Percentiles rank a stretch among this genome's conserved stretches.
These are phyloP conservation scores for Coemansia sp. DNA, from an alignment of 192 early-diverging fungal species.

Conservation along the genomic window DNA sequence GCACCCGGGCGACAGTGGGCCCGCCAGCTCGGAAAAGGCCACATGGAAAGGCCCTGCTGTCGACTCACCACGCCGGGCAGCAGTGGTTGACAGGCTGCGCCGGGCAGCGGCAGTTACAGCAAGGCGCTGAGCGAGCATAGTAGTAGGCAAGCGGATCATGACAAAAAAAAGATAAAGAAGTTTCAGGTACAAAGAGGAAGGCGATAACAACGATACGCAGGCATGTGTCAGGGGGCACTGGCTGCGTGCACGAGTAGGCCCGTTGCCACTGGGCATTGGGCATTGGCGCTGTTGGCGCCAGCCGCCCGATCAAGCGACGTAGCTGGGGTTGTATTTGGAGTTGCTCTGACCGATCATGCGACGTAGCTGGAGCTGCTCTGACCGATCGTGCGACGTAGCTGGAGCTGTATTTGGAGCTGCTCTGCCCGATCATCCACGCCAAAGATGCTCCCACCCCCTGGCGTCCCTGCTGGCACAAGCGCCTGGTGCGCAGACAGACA, in stretches of 20 bases:
- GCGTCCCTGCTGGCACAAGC: not conserved
- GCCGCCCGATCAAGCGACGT: slow-evolving; percentile 3
- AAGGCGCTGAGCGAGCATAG: not conserved
- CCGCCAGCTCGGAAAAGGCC: slow-evolving; percentile 24
- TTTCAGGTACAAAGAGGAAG: not conserved
- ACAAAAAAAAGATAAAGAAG: not conserved
- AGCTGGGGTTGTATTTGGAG: not conserved
- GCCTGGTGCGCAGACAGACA: slow-evolving; percentile 7
- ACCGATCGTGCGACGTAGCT: not conserved
- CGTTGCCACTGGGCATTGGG: not conserved
- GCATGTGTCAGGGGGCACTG: not conserved
- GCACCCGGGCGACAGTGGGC: slow-evolving; percentile 7
- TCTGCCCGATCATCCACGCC: not conserved
- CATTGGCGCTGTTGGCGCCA: not conserved
- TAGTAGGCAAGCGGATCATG: not conserved
- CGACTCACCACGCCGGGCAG: not conserved
- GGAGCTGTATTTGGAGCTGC: not conserved
- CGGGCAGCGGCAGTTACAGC: not conserved
- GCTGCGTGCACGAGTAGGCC: not conserved
- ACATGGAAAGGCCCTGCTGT: slow-evolving; percentile 16
- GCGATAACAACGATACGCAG: not conserved
- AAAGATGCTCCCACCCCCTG: not conserved
- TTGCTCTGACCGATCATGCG: not conserved
- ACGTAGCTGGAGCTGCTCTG: not conserved
- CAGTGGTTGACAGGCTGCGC: slow-evolving; percentile 11